Percentiles rank a stretch among this genome's conserved stretches.
Conservation (phyloP, 768 basidiomycete species). For the Tulasnella sp. region DNA sequence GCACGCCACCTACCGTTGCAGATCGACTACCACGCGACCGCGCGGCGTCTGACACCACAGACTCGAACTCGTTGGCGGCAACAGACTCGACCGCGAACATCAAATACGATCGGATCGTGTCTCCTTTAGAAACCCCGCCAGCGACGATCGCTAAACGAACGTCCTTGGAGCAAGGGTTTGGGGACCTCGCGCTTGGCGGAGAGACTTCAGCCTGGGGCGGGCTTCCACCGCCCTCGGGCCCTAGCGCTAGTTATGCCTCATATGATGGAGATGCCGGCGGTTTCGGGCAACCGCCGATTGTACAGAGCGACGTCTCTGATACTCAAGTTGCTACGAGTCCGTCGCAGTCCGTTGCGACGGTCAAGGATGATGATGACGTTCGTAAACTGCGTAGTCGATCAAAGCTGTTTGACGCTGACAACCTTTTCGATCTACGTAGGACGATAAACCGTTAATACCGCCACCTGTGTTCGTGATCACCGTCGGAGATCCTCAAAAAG, state of each 20-base stretch:
- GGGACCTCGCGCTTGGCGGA: constrained; percentile 15
- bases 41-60: neutral
- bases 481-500: constrained; percentile 94
- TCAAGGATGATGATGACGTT: constrained; percentile 12
- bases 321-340: neutral
- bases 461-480: constrained; percentile 67
- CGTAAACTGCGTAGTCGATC: neutral
- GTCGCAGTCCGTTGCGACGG: neutral
- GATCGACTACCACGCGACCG: neutral
- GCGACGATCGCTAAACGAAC: neutral
- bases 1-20: neutral
- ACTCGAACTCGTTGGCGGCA: constrained; percentile 4
- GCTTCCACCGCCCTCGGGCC: neutral
- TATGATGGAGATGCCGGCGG: neutral
- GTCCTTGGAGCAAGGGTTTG: constrained; percentile 8
- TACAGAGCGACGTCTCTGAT: neutral
- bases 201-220: constrained; percentile 17
- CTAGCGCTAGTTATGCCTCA: neutral
- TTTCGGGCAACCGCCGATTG: neutral
- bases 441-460: neutral
- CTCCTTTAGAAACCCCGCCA: constrained; percentile 12
- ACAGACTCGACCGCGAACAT: neutral
- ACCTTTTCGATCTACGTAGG: neutral
- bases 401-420: neutral
- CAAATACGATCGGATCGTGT: constrained; percentile 12